Conservation (phyloP, 768 basidiomycete species). For the Rhizopogon sp. region DNA sequence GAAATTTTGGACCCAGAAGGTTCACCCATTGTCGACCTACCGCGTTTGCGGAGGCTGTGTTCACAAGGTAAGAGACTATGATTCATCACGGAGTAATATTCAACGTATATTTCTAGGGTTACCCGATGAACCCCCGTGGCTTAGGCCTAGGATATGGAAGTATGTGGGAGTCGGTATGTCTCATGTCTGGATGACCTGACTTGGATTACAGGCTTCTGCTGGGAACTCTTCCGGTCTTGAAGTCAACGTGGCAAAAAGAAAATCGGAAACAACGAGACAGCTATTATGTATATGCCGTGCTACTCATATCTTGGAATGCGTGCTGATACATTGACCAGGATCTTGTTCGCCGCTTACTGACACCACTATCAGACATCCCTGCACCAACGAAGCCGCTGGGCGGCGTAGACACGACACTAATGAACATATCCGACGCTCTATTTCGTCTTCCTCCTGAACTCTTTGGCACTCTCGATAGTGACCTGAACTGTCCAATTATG, state of each 20-base stretch:
- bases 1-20: constrained; percentile 52
- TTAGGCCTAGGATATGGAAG: constrained; percentile 78
- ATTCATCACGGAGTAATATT: not conserved
- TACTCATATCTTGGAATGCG: not conserved
- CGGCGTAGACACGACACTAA: constrained; percentile 42
- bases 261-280: constrained; percentile 55
- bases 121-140: constrained; percentile 69
- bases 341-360: constrained; percentile 58
- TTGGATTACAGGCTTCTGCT: constrained; percentile 47
- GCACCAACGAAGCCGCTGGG: constrained; percentile 35
- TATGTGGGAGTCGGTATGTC: constrained; percentile 27
- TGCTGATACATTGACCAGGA: constrained; percentile 39
- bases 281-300: constrained; percentile 61
- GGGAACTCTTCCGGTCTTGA: constrained; percentile 53
- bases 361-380: constrained; percentile 44
- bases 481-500: constrained; percentile 28
- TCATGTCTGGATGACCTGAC: constrained; percentile 5
- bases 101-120: constrained; percentile 41
- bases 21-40: constrained; percentile 50
- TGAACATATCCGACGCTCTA: constrained; percentile 51
- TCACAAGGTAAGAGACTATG: constrained; percentile 43
- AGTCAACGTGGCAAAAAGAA: constrained; percentile 55
- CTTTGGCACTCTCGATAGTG: constrained; percentile 46
- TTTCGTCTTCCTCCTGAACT: constrained; percentile 47
- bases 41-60: constrained; percentile 51